Evolutionary conservation across 495 filamentous ascomycete species (phyloP).

Genomic region (Neurospora sp.): DNA sequence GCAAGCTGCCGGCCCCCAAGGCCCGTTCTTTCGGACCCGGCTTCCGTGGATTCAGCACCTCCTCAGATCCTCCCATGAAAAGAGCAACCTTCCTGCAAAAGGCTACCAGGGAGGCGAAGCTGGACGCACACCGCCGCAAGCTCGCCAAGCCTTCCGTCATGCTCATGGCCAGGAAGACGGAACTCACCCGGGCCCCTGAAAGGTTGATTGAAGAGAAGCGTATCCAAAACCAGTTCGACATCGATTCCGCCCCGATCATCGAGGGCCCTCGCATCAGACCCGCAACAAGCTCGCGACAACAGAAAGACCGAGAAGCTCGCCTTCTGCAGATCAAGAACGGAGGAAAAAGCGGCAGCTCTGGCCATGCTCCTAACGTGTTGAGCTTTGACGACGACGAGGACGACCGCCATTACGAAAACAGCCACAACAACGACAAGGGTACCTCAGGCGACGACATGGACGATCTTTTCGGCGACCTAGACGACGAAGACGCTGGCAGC

Average conservation of each 20-base stretch:
- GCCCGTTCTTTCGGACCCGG: neutral
- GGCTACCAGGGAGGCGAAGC: conserved; percentile 3
- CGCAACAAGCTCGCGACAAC: neutral
- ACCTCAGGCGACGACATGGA: neutral
- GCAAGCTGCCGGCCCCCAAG: conserved; percentile 8
- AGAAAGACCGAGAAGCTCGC: conserved; percentile 15
- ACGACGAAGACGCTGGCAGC: neutral
- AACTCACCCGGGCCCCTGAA: conserved; percentile 27
- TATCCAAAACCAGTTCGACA: conserved; percentile 17
- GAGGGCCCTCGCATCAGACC: neutral
- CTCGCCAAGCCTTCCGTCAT: conserved; percentile 16
- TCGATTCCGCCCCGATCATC: conserved; percentile 1
- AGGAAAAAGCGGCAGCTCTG: neutral
- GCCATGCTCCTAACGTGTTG: conserved; percentile 5
- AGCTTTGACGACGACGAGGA: conserved; percentile 16
- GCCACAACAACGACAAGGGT: neutral
- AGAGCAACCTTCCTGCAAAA: conserved; percentile 10
- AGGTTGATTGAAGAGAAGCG: conserved; percentile 27
- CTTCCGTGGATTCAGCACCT: neutral
- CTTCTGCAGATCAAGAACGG: conserved; percentile 19
- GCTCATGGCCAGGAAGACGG: conserved; percentile 11
- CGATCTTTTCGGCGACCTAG: conserved; percentile 11
- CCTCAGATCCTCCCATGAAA: conserved; percentile 2
- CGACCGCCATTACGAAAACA: neutral
- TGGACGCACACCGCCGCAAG: conserved; percentile 10